Evolutionary conservation across 2,329 filamentous ascomycete species (phyloP).

Genomic region (Myriosclerotinia curreyana): DNA sequence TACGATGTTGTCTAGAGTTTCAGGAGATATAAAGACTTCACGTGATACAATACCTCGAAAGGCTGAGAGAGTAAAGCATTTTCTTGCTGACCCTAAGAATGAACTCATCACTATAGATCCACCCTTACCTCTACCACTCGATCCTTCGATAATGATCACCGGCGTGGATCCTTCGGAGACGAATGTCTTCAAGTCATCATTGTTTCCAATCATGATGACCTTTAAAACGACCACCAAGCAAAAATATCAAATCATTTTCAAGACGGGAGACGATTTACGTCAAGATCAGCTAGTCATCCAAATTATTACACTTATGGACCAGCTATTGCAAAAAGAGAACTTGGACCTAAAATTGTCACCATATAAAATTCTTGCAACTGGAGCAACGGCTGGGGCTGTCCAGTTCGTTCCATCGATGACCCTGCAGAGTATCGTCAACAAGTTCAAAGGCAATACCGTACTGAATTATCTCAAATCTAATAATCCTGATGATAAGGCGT

Average conservation of each 20-base stretch:
- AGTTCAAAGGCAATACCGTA: conserved; percentile 71
- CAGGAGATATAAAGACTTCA: conserved; percentile 80
- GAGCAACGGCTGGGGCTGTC: conserved; percentile 81
- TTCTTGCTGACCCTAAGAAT: conserved; percentile 84
- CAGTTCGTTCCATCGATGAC: conserved; percentile 89
- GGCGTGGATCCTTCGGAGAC: conserved; percentile 82
- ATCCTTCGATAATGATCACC: conserved; percentile 75
- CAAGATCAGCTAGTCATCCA: conserved; percentile 97
- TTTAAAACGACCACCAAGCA: conserved; percentile 77
- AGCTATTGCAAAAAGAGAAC: conserved; percentile 91
- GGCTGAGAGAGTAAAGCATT: conserved; percentile 78
- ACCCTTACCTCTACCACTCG: conserved; percentile 81
- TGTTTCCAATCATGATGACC: conserved; percentile 85
- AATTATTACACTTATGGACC: conserved; percentile 97
- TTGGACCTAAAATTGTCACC: conserved; percentile 91
- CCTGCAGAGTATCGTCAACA: conserved; percentile 77
- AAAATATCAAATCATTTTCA: conserved; percentile 93
- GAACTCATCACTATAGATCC: conserved; percentile 81
- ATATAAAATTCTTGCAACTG: conserved; percentile 94
- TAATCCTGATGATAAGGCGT: conserved; percentile 79
- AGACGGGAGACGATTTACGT: conserved; percentile 91
- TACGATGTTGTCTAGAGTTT: conserved; percentile 81
- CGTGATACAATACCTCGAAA: conserved; percentile 71
- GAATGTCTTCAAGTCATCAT: conserved; percentile 90
- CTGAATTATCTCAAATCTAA: conserved; percentile 84